Evolutionary conservation across 257 asterid species (phyloP).

Genomic region (Plantago ovata): DNA sequence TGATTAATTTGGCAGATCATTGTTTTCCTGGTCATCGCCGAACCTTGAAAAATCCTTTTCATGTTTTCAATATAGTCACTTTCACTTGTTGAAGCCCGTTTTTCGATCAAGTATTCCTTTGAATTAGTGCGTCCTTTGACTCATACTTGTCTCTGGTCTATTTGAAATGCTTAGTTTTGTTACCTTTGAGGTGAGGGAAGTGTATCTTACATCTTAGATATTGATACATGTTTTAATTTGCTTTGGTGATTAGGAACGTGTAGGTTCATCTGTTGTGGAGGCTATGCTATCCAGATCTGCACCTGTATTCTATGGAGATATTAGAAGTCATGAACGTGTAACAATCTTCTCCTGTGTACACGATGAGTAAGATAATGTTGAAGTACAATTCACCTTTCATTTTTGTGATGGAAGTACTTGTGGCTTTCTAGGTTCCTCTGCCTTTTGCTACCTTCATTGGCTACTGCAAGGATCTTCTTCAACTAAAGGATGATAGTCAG

Average conservation of each 20-base stretch:
- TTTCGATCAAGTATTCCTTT: too few relatives aligned
- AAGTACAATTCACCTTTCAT: slow-evolving; percentile 1
- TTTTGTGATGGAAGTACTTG: slow-evolving; percentile 14
- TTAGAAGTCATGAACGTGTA: slow-evolving; percentile 95
- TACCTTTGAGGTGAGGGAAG: slow-evolving; percentile 34
- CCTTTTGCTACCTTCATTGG: slow-evolving; percentile 73
- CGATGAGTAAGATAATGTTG: background rate
- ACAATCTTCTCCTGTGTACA: slow-evolving; percentile 12
- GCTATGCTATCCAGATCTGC: slow-evolving; percentile 88
- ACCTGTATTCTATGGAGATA: slow-evolving; percentile 85
- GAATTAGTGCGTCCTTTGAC: too few relatives aligned
- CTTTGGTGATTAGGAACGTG: slow-evolving; percentile 47
- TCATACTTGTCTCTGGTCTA: too few relatives aligned
- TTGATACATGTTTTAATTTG: slow-evolving; percentile 10
- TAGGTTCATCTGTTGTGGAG: slow-evolving; percentile 64
- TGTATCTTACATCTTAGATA: slow-evolving; percentile 16
- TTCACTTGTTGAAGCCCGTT: too few relatives aligned
- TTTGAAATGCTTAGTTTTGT: slow-evolving; percentile 16
- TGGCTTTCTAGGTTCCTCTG: slow-evolving; percentile 56
- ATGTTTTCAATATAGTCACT: too few relatives aligned
- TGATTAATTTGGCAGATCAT: too few relatives aligned
- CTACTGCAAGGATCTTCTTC: slow-evolving; percentile 62
- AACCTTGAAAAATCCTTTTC: too few relatives aligned
- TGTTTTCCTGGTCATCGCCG: too few relatives aligned
- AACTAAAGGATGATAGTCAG: slow-evolving; percentile 23